Percentiles rank a stretch among this genome's conserved stretches.
phyloP scores from a whole-genome alignment of 495 filamentous ascomycete genomes.

The Cercophora newfieldiana region DNA sequence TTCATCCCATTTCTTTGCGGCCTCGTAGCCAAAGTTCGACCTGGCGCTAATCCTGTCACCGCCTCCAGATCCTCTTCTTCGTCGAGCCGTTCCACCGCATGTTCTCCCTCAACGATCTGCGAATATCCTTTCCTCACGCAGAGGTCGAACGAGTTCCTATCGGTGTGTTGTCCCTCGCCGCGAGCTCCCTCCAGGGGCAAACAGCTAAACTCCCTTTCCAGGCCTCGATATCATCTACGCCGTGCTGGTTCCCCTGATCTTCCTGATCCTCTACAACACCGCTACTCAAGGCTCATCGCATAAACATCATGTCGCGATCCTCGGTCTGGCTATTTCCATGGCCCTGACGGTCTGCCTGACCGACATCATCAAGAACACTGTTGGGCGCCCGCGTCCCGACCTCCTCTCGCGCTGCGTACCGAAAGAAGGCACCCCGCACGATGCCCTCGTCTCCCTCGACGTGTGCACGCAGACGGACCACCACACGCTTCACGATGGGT shows the following conservation, averaged over 20 bases:
- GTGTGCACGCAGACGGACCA: slow-evolving; percentile 79
- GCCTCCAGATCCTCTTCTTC: slow-evolving; percentile 63
- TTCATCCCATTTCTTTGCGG: neutral
- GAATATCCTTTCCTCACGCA: slow-evolving; percentile 85
- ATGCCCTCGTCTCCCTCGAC: slow-evolving; percentile 68
- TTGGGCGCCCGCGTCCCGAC: slow-evolving; percentile 88
- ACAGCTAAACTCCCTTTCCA: slow-evolving; percentile 28
- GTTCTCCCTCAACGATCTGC: slow-evolving; percentile 77
- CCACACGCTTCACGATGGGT: slow-evolving; percentile 85
- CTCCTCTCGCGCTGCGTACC: slow-evolving; percentile 87
- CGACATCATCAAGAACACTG: slow-evolving; percentile 87
- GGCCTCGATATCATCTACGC: slow-evolving; percentile 76
- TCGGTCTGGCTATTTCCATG: slow-evolving; percentile 75
- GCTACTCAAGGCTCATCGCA: slow-evolving; percentile 62
- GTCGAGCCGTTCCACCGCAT: slow-evolving; percentile 86
- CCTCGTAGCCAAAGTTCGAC: neutral
- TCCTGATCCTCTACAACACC: slow-evolving; percentile 66
- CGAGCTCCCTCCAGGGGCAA: neutral
- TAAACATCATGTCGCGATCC: slow-evolving; percentile 81
- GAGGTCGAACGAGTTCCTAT: slow-evolving; percentile 82
- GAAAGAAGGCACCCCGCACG: slow-evolving; percentile 56
- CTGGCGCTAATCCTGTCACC: slow-evolving; percentile 14
- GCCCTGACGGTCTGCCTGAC: slow-evolving; percentile 81
- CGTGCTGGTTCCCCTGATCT: slow-evolving; percentile 64
- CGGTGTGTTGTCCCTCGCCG: slow-evolving; percentile 45